Percentiles rank a stretch among this genome's conserved stretches.
phyloP scores from a whole-genome alignment of 108 stramenopile genomes.

The Pseudonitzschia pungens region DNA sequence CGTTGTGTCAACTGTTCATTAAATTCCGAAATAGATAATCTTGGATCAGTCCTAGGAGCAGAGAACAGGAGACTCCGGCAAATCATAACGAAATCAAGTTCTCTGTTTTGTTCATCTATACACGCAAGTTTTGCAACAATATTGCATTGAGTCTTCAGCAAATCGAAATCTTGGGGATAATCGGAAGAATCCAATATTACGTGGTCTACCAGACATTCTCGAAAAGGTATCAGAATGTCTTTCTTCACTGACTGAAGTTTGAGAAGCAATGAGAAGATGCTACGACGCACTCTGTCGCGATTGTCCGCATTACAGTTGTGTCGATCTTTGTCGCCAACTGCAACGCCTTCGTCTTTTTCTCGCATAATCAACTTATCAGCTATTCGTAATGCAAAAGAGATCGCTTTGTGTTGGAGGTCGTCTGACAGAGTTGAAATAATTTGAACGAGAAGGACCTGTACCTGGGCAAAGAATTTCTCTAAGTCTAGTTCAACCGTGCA shows the following conservation, averaged over 20 bases:
- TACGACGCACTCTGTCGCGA: neutral
- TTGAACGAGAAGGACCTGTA: neutral
- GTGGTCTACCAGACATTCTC: neutral
- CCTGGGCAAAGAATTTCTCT: neutral
- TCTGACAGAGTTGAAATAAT: neutral
- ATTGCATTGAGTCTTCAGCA: neutral
- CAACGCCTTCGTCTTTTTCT: neutral
- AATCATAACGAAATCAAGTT: neutral
- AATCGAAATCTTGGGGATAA: neutral
- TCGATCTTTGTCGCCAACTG: neutral
- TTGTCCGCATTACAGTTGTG: neutral
- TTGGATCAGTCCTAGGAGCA: neutral
- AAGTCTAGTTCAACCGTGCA: neutral
- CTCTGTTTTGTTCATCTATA: neutral
- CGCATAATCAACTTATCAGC: neutral
- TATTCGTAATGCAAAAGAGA: slow-evolving; percentile 1
- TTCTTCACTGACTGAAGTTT: neutral
- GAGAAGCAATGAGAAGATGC: slow-evolving; percentile 8
- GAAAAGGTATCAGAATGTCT: neutral
- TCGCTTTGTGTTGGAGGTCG: neutral
- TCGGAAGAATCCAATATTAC: neutral
- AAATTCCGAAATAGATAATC: neutral
- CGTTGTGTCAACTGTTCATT: neutral
- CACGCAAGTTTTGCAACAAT: slow-evolving; percentile 8
- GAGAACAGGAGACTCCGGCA: slow-evolving; percentile 11